Evolutionary conservation across 176 grass and related monocot genomes (phyloP).

Genomic region (Cymbopogon citratus): DNA sequence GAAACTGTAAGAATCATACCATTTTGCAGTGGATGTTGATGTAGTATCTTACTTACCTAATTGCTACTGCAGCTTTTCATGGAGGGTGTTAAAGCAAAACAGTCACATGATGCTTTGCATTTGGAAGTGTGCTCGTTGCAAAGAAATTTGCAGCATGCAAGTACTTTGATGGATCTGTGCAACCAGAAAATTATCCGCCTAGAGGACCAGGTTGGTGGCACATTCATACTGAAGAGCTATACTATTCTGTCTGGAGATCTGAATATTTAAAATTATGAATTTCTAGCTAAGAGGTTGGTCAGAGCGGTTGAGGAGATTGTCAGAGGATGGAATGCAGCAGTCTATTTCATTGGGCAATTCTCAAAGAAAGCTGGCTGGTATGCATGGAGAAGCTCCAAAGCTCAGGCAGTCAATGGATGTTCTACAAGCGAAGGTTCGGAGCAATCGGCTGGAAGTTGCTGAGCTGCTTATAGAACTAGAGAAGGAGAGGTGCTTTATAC

Average conservation of each 20-base stretch:
- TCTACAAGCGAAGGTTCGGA: constrained; percentile 48
- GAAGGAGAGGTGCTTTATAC: constrained; percentile 61
- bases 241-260: background rate
- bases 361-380: constrained; percentile 52
- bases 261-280: constrained; percentile 20
- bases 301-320: constrained; percentile 53
- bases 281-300: constrained; percentile 68
- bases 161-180: constrained; percentile 58
- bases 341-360: constrained; percentile 43
- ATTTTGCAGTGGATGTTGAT: background rate
- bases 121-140: constrained; percentile 44
- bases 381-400: constrained; percentile 44
- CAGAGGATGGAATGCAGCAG: constrained; percentile 48
- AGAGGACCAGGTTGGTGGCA: constrained; percentile 58
- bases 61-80: constrained; percentile 67
- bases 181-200: constrained; percentile 51
- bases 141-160: constrained; percentile 57
- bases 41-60: constrained; percentile 11
- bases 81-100: constrained; percentile 63
- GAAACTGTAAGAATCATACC: background rate
- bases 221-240: constrained; percentile 10
- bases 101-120: constrained; percentile 46
- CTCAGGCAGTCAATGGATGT: constrained; percentile 46
- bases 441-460: constrained; percentile 48
- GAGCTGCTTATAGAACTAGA: constrained; percentile 67